Evolutionary conservation across 2,329 filamentous ascomycete genomes (phyloP), one percentile per base, ranked within the genome.

Genomic region (Phyllachora maydis): DNA sequence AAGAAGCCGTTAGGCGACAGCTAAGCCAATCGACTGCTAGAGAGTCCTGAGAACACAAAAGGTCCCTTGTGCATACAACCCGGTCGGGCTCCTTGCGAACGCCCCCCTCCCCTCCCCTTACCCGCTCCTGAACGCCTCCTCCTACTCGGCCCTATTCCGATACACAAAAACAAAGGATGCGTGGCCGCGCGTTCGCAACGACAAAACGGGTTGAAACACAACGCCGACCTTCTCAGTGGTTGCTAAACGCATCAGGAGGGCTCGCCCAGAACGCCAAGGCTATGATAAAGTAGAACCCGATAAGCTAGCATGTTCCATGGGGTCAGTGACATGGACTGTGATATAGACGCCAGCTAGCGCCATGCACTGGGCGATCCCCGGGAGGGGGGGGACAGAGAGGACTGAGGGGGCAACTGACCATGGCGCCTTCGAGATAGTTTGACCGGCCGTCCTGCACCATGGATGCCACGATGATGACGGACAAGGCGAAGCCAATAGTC

Each of bases 381-480:
- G 7, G 6, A 22, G 9, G 6, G 10, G 11, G 8, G 10, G 7
- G 13, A 17, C 14, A 14, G 17, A 8, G n/a, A 8, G 8, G n/a
- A 18, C 17, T 18, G 17, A n/a, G n/a, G 17, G 17, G 8, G 7
- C n/a, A 11, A 29, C 46, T 35, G 43, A 69, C 60, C 65, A 85
- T 75, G 22, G 73, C 73, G 21, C 77, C 77, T 44, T 85, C 77
- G 12, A 85, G 62, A 35, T 85, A 85, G 46, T 85, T 88, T 9
- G 70, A 78, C 46, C 76, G 78, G 38, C 78, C 78, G 39, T 85
- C 78, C 40, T 78, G 71, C 20, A 83, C 72, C 3, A 64, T 75
- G 46, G 68, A 82, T 27, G 65, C 77, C 16, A 81, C 74, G 16
- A 82, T 72, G 19, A 82, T 47, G 3, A 77, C 72, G 7, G 71